Evolutionary conservation across 495 filamentous ascomycete genomes (phyloP), one percentile per base, ranked within the genome.

Genomic region (Neurospora intermedia): DNA sequence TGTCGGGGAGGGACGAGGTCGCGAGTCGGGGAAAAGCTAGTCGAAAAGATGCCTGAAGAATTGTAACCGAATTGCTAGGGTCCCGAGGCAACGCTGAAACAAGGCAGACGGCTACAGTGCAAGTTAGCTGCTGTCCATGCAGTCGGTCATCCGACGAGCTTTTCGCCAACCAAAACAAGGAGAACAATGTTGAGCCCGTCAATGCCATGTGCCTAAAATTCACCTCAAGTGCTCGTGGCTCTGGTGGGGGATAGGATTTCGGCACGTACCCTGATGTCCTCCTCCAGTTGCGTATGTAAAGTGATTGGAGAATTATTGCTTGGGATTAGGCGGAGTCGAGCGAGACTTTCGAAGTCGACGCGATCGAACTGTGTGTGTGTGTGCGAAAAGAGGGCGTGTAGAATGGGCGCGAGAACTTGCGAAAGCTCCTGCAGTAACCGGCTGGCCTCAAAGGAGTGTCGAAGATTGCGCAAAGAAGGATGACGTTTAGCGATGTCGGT

Each of bases 361-460:
- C 72, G 69, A 84, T 84, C 79, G 80, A 69, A 16, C 38, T 69
- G 54, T 20, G 20, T 74, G 79, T 84, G 84, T 83, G 72, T 74
- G 79, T 84, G 84, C 83, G 72, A 75, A 79, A 74, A 73, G 69
- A 66, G 54, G 54, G 54, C 54, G 54, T 66, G 54, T 66, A 38
- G 31, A 66, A 38, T 66, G 54, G 6, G 75, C 69, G 77, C 78
- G 75, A 77, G 74, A 75, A 75, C 75, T 81, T 80, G 84, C 81
- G 81, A 87, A 81, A 81, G 79, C 91, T 94, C 91, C 92, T 93
- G 93, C 92, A 94, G 93, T 88, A 87, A 82, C 92, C 91, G 88
- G 92, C 93, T 94, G 92, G 91, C 92, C 93, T 95, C 90, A 91
- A 91, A 91, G 90, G 89, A 92, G 88, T 81, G 76, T 75, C 83